phyloP scores from a whole-genome alignment of 1,284 basidiomycete species.

The Microbotryomycetes sp. region DNA sequence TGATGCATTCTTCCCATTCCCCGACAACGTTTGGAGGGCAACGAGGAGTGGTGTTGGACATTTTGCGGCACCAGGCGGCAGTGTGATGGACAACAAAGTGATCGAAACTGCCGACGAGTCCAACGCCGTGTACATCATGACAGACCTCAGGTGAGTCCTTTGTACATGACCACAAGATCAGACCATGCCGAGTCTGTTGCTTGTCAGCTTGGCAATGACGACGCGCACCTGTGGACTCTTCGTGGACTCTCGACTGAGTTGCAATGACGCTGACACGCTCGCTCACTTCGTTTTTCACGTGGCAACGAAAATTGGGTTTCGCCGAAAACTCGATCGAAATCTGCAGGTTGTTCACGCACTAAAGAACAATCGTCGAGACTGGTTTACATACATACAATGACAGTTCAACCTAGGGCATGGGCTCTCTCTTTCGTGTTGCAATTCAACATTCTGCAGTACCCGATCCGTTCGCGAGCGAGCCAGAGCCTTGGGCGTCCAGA shows the following conservation, averaged over 20 bases:
- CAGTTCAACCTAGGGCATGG: neutral
- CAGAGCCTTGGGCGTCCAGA: no score
- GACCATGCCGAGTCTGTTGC: no score
- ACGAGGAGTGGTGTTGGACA: constrained; percentile 85
- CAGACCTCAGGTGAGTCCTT: constrained; percentile 52
- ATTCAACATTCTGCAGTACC: no score
- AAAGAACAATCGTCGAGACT: neutral
- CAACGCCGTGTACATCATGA: constrained; percentile 80
- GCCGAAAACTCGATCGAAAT: neutral
- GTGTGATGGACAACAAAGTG: constrained; percentile 94
- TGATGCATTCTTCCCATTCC: constrained; percentile 99
- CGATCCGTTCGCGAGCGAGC: no score
- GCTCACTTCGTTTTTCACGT: neutral
- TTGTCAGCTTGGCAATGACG: neutral
- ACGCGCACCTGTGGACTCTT: neutral
- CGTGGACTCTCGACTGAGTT: neutral
- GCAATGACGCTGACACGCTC: neutral
- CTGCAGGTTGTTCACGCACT: constrained; percentile 33
- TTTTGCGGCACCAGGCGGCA: constrained; percentile 88
- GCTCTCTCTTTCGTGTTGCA: no score
- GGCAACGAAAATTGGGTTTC: neutral
- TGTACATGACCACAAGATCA: neutral
- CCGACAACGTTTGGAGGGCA: constrained; percentile 93
- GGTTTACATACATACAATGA: neutral
- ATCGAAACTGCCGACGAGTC: constrained; percentile 91